Conservation (phyloP, 495 filamentous ascomycete genomes). For the Tuber calosporum region DNA sequence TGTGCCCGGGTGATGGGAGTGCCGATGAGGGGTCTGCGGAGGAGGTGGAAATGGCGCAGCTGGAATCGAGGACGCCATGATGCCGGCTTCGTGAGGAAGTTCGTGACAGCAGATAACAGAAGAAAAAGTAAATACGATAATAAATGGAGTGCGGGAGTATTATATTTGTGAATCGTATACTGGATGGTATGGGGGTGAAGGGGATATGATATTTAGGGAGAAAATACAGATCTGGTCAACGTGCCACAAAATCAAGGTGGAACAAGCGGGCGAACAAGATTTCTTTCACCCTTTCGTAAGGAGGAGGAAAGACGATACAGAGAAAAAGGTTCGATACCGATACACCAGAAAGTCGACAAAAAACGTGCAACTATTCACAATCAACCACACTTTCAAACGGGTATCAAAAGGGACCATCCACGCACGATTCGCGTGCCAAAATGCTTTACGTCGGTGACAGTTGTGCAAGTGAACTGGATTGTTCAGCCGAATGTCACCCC, state of each 20-base stretch:
- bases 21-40: conserved; percentile 24
- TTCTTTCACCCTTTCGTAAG: background rate
- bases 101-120: background rate
- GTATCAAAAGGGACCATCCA: background rate
- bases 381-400: background rate
- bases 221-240: background rate
- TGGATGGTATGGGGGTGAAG: background rate
- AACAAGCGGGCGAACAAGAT: background rate
- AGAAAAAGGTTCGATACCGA: background rate
- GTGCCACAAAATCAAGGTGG: background rate
- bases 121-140: background rate
- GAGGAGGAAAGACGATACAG: background rate
- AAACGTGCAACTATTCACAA: background rate
- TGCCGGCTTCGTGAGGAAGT: background rate
- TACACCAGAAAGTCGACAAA: background rate
- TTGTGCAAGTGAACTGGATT: background rate
- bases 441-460: background rate
- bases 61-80: conserved; percentile 28
- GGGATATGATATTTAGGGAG: background rate
- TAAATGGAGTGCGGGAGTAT: background rate
- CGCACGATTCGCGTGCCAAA: background rate
- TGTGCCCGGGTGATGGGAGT: conserved; percentile 28
- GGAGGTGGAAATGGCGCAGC: conserved; percentile 16
- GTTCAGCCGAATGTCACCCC: background rate
- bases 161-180: background rate